phyloP scores from a whole-genome alignment of 306 rosid genomes.

The Corylus avellana region DNA sequence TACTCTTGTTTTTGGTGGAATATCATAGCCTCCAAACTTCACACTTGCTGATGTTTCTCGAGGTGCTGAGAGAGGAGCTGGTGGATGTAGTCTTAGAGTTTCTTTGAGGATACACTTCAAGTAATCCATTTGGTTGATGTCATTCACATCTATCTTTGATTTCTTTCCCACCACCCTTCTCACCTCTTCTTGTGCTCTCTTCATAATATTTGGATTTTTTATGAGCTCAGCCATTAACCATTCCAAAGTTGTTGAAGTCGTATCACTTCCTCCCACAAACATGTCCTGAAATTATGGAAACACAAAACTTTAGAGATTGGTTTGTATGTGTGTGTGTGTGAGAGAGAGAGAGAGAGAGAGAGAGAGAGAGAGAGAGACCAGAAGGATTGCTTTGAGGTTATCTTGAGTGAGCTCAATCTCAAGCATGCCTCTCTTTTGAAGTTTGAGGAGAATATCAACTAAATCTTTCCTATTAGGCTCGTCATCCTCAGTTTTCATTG shows the following conservation, averaged over 20 bases:
- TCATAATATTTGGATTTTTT: conserved; percentile 28
- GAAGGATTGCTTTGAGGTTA: no score
- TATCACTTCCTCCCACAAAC: conserved; percentile 19
- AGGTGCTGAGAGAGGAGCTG: conserved; percentile 31
- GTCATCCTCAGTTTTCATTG: no score
- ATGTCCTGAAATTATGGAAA: conserved; percentile 27
- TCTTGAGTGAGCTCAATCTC: no score
- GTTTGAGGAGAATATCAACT: no score
- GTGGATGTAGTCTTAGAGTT: conserved; percentile 35
- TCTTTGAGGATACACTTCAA: conserved; percentile 38
- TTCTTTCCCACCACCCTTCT: conserved; percentile 32
- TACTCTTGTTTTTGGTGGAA: conserved; percentile 22
- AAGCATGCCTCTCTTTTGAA: no score
- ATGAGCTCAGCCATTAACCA: conserved; percentile 41
- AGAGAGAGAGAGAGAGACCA: not conserved
- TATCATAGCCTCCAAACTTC: conserved; percentile 19
- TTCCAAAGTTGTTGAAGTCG: conserved; percentile 20
- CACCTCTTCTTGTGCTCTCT: conserved; percentile 38
- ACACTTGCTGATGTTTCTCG: conserved; percentile 14
- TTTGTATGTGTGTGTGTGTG: not conserved
- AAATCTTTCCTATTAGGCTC: no score
- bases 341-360: not conserved
- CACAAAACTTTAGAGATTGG: not conserved
- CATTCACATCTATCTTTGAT: conserved; percentile 5
- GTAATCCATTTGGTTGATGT: conserved; percentile 32